phyloP scores from a whole-genome alignment of 345 rosid species.

The Sisymbrium altissimum region DNA sequence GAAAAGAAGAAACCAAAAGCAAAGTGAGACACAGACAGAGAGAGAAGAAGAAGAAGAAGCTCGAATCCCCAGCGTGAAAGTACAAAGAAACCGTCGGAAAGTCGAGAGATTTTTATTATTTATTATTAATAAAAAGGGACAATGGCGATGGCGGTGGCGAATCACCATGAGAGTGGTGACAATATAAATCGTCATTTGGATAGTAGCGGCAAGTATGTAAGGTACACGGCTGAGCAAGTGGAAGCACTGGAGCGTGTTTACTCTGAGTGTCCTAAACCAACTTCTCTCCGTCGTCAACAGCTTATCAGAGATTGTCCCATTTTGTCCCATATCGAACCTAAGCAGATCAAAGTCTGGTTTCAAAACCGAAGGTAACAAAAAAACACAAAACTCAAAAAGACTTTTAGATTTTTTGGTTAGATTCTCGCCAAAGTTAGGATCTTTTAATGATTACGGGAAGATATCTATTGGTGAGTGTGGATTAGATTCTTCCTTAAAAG shows the following conservation, averaged over 20 bases:
- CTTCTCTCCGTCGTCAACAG: slow-evolving; percentile 87
- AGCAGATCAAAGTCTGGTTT: slow-evolving; percentile 99
- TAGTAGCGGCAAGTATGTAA: slow-evolving; percentile 72
- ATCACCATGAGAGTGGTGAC: slow-evolving; percentile 67
- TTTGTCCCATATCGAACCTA: slow-evolving; percentile 87
- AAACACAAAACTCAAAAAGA: too few species aligned
- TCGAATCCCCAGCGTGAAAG: not conserved
- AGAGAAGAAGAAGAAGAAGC: not conserved
- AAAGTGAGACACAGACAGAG: not conserved
- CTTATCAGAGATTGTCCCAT: slow-evolving; percentile 90
- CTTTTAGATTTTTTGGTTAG: too few species aligned
- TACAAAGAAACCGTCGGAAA: not conserved
- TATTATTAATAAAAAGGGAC: not conserved
- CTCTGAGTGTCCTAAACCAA: slow-evolving; percentile 93
- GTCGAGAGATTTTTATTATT: not conserved
- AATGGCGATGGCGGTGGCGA: slow-evolving; percentile 81
- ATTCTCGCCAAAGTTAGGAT: not conserved
- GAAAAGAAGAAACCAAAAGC: slow-evolving; percentile 8
- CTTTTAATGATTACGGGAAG: not conserved
- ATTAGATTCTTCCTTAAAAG: not conserved
- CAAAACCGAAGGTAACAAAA: slow-evolving; percentile 79
- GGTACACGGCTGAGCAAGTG: slow-evolving; percentile 34
- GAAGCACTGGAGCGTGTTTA: slow-evolving; percentile 33
- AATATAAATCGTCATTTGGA: slow-evolving; percentile 74
- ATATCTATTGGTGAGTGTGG: not conserved